Evolutionary conservation across 2,329 filamentous ascomycete genomes (phyloP).

Genomic region (Thermothelomyces thermophilus): DNA sequence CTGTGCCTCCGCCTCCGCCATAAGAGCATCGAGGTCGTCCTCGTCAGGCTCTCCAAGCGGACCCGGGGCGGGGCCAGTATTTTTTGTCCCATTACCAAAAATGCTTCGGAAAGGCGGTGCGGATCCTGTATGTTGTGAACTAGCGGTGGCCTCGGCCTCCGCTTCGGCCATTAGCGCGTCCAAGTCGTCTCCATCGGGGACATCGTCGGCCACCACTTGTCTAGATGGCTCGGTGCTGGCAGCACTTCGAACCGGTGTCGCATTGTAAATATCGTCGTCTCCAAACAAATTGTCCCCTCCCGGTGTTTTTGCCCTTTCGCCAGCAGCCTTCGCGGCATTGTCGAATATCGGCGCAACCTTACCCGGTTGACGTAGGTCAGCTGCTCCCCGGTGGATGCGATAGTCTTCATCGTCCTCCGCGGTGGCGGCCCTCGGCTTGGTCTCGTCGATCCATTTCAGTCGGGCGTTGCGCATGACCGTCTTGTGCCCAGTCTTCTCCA

Average conservation of each 20-base stretch:
- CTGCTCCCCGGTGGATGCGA: slow-evolving; percentile 20
- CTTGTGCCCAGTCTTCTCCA: slow-evolving; percentile 88
- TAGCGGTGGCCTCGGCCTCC: slow-evolving; percentile 27
- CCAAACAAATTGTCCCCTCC: slow-evolving; percentile 34
- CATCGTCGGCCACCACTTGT: slow-evolving; percentile 16
- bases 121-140: slow-evolving; percentile 6
- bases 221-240: slow-evolving; percentile 10
- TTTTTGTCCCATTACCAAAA: slow-evolving; percentile 14
- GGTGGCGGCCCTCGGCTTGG: slow-evolving; percentile 43
- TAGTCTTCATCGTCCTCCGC: slow-evolving; percentile 30
- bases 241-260: slow-evolving; percentile 36
- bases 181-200: slow-evolving; percentile 41
- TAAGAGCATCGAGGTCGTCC: slow-evolving; percentile 33
- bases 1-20: slow-evolving; percentile 28
- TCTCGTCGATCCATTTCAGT: slow-evolving; percentile 77
- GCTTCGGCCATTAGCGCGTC: slow-evolving; percentile 49
- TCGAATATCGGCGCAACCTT: slow-evolving; percentile 36
- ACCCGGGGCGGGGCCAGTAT: slow-evolving; percentile 3
- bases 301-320: slow-evolving; percentile 30
- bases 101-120: slow-evolving; percentile 3
- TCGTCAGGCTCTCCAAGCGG: slow-evolving; percentile 22
- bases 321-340: slow-evolving; percentile 14
- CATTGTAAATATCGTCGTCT: slow-evolving; percentile 50
- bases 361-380: slow-evolving; percentile 27
- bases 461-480: slow-evolving; percentile 69